Evolutionary conservation across 108 stramenopile genomes (phyloP).

Genomic region (Pseudonitzschia delicatissima): DNA sequence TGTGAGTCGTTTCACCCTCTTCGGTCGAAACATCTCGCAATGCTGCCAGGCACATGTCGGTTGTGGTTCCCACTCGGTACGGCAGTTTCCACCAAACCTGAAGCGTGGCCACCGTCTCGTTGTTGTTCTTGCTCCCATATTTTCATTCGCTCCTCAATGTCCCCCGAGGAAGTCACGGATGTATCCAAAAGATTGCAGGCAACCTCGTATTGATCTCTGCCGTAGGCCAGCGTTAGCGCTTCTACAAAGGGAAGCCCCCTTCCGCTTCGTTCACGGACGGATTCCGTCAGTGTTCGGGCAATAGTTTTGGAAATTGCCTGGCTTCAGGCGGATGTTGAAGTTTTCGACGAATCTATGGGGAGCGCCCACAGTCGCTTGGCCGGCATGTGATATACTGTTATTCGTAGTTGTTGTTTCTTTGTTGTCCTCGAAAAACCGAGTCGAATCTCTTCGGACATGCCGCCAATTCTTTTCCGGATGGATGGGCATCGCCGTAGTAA

Average conservation of each 20-base stretch:
- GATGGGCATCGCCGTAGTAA: slow-evolving; percentile 76
- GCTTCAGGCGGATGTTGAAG: slow-evolving; percentile 67
- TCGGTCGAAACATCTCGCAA: slow-evolving; percentile 10
- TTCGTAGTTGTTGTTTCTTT: not conserved
- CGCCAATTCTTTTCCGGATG: slow-evolving; percentile 54
- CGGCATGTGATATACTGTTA: not conserved
- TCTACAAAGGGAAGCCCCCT: slow-evolving; percentile 68
- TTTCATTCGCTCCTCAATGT: slow-evolving; percentile 32
- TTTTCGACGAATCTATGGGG: slow-evolving; percentile 76
- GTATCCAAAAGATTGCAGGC: slow-evolving; percentile 78
- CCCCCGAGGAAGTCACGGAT: slow-evolving; percentile 30
- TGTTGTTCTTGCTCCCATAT: slow-evolving; percentile 37
- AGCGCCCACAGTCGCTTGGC: slow-evolving; percentile 57
- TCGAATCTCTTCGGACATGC: slow-evolving; percentile 63
- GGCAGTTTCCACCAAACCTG: slow-evolving; percentile 41
- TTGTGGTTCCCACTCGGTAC: slow-evolving; percentile 66
- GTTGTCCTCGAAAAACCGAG: slow-evolving; percentile 56
- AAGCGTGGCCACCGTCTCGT: not conserved
- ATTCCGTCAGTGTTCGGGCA: slow-evolving; percentile 60
- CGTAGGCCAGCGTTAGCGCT: slow-evolving; percentile 76
- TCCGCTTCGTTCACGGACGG: slow-evolving; percentile 61
- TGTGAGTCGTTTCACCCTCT: slow-evolving; percentile 14
- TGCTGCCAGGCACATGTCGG: slow-evolving; percentile 43
- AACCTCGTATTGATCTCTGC: slow-evolving; percentile 57
- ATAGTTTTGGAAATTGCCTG: slow-evolving; percentile 18